phyloP scores from a whole-genome alignment of 2,329 filamentous ascomycete species.

The Aureobasidium pullulans region DNA sequence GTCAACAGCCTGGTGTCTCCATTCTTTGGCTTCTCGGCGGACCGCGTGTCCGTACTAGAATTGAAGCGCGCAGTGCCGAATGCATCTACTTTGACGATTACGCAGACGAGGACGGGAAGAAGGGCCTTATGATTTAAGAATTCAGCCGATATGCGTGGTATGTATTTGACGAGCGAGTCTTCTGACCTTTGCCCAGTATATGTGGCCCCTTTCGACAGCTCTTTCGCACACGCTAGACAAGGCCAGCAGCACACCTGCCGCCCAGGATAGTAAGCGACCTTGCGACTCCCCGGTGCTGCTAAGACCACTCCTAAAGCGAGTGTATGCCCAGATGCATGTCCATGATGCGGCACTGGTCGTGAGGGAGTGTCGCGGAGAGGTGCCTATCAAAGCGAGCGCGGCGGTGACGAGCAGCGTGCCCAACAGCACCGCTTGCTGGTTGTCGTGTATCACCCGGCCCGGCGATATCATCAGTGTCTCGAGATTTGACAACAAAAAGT shows the following conservation, averaged over 20 bases:
- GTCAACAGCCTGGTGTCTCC: conserved; percentile 27
- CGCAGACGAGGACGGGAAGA: conserved; percentile 21
- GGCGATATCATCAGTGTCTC: conserved; percentile 6
- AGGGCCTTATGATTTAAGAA: conserved; percentile 20
- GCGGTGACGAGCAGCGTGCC: conserved; percentile 27
- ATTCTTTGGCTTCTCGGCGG: conserved; percentile 18
- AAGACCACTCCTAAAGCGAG: conserved; percentile 20
- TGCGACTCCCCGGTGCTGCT: conserved; percentile 16
- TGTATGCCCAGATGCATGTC: conserved; percentile 32
- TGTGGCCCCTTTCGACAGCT: conserved; percentile 35
- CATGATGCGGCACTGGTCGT: conserved; percentile 37
- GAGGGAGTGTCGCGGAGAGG: conserved; percentile 33
- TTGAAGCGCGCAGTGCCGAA: conserved; percentile 18
- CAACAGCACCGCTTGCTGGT: conserved; percentile 10
- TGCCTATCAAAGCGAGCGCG: conserved; percentile 28
- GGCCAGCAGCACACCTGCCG: conserved; percentile 35
- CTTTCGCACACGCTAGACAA: conserved; percentile 38
- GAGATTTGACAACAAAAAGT: background rate
- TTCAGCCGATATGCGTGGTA: conserved; percentile 20
- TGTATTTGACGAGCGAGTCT: background rate
- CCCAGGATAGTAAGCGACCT: conserved; percentile 29
- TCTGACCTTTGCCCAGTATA: conserved; percentile 40
- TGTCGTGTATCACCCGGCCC: conserved; percentile 4
- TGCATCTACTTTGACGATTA: conserved; percentile 17
- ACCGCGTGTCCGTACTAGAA: conserved; percentile 21